Base-by-base conservation (phyloP, 2,329 filamentous ascomycete genomes). In the Aspergillus fructus region DNA sequence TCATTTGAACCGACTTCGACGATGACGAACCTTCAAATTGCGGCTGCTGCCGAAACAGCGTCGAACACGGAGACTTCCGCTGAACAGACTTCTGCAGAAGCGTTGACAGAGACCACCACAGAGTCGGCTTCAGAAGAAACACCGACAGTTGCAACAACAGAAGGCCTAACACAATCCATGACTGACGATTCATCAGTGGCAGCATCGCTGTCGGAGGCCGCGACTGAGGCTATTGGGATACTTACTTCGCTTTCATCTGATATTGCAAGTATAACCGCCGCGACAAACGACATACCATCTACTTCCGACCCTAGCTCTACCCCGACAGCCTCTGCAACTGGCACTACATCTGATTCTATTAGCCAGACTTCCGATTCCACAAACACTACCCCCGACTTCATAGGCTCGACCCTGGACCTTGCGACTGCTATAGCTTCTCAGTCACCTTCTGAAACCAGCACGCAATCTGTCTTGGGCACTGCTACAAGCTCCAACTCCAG, bases 401-500 rank as follows among this genome's bases (percentile, higher is more conserved):
- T 24, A n/a, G 49, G 49, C 12, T 53, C 55, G 7, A 53, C 45
- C 37, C 21, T 49, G 19, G 19, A 57, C 23, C 23, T 53, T 27
- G 49, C 55, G 17, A 57, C 55, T 27, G 49, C 49, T 43, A 45
- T 53, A 17, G 17, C 45, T 11, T 37, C 49, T 5, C 34, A 47
- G 5, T 27, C 33, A 5, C 23, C 49, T n/a, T 33, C 41, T 21
- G 51, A n/a, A 4, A 45, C 42, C 12, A 57, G 34, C 39, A 37
- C 39, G 15, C 24, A 42, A 27, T 19, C 33, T 48, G 19, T 33
- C 8, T 49, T 52, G 17, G 55, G 27, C 12, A 49, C 48, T 19
- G 21, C 13, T 2, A 30, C 55, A 3, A 34, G 24, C 15, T 43
- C 43, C 33, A 48, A 23, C 7, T 49, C 55, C 15, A 45, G 7